phyloP scores from a whole-genome alignment of 2,329 filamentous ascomycete genomes.

The Ascochyta viciae-villosae region DNA sequence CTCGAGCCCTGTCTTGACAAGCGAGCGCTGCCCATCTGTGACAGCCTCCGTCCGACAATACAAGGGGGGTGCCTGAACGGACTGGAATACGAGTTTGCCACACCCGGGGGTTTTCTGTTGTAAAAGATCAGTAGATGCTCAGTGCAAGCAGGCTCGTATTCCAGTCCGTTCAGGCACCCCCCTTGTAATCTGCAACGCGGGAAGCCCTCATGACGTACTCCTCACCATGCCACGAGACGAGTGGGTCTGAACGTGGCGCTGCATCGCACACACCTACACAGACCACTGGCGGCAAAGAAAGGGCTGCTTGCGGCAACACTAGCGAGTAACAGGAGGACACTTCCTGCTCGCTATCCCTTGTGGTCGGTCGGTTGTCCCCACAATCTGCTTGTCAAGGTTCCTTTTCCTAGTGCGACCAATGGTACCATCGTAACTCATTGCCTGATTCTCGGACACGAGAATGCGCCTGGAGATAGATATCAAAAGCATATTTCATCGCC shows the following conservation, averaged over 20 bases:
- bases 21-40: conserved; percentile 32
- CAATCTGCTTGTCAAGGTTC: conserved; percentile 12
- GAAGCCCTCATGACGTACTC: conserved; percentile 46
- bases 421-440: neutral
- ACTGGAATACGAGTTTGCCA: too few relatives aligned
- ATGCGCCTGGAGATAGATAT: neutral
- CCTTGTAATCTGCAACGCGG: conserved; percentile 46
- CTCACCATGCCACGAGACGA: conserved; percentile 42
- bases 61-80: too few relatives aligned
- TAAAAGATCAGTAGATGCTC: too few relatives aligned
- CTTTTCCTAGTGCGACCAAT: conserved; percentile 13
- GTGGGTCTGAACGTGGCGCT: conserved; percentile 49
- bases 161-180: too few relatives aligned
- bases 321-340: conserved; percentile 12
- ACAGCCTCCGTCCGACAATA: conserved; percentile 43
- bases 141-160: too few relatives aligned
- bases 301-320: conserved; percentile 17
- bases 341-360: conserved; percentile 28
- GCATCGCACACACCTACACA: conserved; percentile 22
- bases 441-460: neutral
- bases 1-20: conserved; percentile 6
- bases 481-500: neutral
- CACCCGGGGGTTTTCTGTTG: too few relatives aligned
- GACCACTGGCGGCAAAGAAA: conserved; percentile 31
- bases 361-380: conserved; percentile 22